phyloP scores from a whole-genome alignment of 2,329 filamentous ascomycete species.

The Fusarium sp. region DNA sequence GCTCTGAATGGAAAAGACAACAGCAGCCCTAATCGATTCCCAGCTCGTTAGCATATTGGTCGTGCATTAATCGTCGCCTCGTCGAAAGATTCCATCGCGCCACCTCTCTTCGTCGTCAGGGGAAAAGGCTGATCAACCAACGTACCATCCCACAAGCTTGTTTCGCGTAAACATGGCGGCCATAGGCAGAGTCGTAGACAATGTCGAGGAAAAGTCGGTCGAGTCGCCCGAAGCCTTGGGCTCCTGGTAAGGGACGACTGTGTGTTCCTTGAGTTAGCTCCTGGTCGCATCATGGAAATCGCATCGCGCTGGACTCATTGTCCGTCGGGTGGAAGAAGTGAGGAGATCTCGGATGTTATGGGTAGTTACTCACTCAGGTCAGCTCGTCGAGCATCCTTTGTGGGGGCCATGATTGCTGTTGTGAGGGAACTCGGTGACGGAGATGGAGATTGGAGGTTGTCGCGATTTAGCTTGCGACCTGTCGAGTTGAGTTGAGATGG shows the following conservation, averaged over 20 bases:
- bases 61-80: neutral
- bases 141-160: constrained; percentile 77
- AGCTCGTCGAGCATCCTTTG: constrained; percentile 56
- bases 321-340: neutral
- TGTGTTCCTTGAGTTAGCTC: constrained; percentile 13
- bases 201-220: constrained; percentile 77
- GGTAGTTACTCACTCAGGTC: constrained; percentile 53
- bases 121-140: constrained; percentile 10
- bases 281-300: constrained; percentile 8
- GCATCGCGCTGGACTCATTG: constrained; percentile 1
- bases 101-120: neutral
- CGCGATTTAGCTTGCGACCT: constrained; percentile 35
- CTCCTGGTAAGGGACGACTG: constrained; percentile 90
- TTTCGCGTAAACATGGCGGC: constrained; percentile 83
- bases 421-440: constrained; percentile 15
- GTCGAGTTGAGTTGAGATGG: constrained; percentile 13
- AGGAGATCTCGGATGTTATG: neutral
- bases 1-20: constrained; percentile 78
- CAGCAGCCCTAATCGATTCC: constrained; percentile 68
- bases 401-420: constrained; percentile 50
- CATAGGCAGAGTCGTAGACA: constrained; percentile 89
- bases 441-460: constrained; percentile 27
- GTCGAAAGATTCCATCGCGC: neutral
- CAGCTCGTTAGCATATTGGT: constrained; percentile 9
- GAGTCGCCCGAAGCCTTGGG: constrained; percentile 72